Percentiles rank a stretch among this genome's conserved stretches.
Conservation (phyloP, 352 stramenopile genomes). For the Pythium pyrilobum region DNA sequence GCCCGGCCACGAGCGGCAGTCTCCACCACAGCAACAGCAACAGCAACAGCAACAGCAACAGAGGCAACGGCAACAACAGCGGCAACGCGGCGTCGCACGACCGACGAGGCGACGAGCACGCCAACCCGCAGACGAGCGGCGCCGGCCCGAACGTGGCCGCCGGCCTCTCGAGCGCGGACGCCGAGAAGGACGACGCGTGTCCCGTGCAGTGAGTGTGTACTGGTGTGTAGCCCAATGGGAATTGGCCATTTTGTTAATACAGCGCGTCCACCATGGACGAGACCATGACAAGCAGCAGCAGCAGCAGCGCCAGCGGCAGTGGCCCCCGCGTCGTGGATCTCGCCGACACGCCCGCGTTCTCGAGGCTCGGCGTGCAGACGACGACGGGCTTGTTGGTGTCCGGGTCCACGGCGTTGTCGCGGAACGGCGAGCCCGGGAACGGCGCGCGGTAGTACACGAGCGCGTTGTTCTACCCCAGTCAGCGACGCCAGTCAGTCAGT, state of each 20-base stretch:
- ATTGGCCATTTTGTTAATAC: too few relatives aligned
- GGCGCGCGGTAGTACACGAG: slow-evolving; percentile 76
- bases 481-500: neutral
- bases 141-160: slow-evolving; percentile 8
- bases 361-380: slow-evolving; percentile 80
- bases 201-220: slow-evolving; percentile 45
- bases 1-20: too few relatives aligned
- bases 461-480: slow-evolving; percentile 39
- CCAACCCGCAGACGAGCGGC: slow-evolving; percentile 19
- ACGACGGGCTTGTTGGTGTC: slow-evolving; percentile 67
- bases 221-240: too few relatives aligned
- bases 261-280: neutral
- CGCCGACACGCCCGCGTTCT: slow-evolving; percentile 31
- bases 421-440: slow-evolving; percentile 76
- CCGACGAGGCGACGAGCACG: slow-evolving; percentile 24
- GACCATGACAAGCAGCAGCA: neutral
- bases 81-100: neutral
- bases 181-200: slow-evolving; percentile 55
- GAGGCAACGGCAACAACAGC: slow-evolving; percentile 11
- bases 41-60: slow-evolving; percentile 6
- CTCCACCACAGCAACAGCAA: slow-evolving; percentile 36
- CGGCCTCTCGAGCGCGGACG: slow-evolving; percentile 31
- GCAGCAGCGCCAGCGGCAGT: neutral
- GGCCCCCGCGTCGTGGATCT: neutral
- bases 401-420: slow-evolving; percentile 60